Conservation (phyloP, 208 protist species). For the Trypanosoma conorhini region DNA sequence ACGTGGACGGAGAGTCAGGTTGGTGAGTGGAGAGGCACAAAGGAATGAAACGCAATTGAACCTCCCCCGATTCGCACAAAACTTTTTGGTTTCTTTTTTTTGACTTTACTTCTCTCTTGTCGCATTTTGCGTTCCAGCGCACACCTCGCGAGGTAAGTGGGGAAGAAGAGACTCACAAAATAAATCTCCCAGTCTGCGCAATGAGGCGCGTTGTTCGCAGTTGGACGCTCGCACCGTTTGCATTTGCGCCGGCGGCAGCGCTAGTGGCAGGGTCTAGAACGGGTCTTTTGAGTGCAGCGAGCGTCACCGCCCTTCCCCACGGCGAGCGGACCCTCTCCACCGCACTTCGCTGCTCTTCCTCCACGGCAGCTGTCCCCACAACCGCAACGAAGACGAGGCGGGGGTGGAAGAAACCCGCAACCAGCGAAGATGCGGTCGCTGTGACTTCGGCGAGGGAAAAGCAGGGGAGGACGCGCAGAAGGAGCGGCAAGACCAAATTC, state of each 20-base stretch:
- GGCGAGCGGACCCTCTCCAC: neutral
- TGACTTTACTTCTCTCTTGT: conserved; percentile 19
- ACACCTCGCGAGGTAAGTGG: neutral
- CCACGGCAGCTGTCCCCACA: neutral
- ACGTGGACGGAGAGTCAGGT: neutral
- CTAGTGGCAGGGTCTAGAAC: neutral
- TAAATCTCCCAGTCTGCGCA: neutral
- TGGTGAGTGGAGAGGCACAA: neutral
- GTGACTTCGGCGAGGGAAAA: neutral
- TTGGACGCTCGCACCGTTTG: neutral
- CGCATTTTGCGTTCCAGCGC: conserved; percentile 7
- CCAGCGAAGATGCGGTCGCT: neutral
- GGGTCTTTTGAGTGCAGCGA: neutral
- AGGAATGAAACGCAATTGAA: neutral
- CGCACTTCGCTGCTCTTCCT: neutral
- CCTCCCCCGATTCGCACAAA: neutral
- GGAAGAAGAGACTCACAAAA: neutral
- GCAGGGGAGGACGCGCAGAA: too few relatives aligned
- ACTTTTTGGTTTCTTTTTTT: neutral
- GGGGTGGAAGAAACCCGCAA: neutral
- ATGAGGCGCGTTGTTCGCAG: conserved; percentile 3
- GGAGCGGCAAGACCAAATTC: neutral
- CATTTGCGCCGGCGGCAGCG: neutral
- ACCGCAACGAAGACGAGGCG: neutral
- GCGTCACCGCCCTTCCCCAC: too few relatives aligned